Percentiles rank a stretch among this genome's conserved stretches.
phyloP scores from a whole-genome alignment of 768 basidiomycete species.

The Mycena capillaripes region DNA sequence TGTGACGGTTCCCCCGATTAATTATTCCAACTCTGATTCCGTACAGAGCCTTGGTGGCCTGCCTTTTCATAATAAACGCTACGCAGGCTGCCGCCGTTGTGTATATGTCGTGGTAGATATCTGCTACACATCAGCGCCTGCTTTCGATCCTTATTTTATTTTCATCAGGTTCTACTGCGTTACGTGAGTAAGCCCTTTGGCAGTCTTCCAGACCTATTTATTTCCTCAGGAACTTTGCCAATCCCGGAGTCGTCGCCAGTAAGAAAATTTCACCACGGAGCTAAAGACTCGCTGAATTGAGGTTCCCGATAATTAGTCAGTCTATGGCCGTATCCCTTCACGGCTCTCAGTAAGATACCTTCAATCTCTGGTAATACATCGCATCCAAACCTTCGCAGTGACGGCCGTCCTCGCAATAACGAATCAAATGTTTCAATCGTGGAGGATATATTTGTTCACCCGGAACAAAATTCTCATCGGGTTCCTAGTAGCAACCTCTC shows the following conservation, averaged over 20 bases:
- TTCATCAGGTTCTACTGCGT: no score
- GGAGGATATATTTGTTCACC: constrained; percentile 11
- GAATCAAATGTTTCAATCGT: constrained; percentile 3
- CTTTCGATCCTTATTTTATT: neutral
- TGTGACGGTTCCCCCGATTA: no score
- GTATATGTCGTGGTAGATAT: no score
- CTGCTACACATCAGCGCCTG: no score
- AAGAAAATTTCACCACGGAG: no score
- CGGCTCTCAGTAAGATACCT: neutral
- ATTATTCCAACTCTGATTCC: neutral
- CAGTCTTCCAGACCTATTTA: neutral
- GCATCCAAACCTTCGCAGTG: neutral
- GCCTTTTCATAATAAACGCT: no score
- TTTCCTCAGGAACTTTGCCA: no score
- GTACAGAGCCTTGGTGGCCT: neutral
- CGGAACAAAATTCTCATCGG: neutral
- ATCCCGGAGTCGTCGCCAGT: no score
- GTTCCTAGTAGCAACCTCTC: neutral
- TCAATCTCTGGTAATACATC: no score
- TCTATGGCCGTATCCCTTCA: constrained; percentile 11
- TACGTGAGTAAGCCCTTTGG: neutral
- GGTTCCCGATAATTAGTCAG: neutral
- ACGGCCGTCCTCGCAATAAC: constrained; percentile 14
- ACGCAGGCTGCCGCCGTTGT: no score
- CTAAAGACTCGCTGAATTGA: no score